Evolutionary conservation across 228 moss, liverwort and hornwort genomes (phyloP).

Genomic region (Sphagnum fallax): DNA sequence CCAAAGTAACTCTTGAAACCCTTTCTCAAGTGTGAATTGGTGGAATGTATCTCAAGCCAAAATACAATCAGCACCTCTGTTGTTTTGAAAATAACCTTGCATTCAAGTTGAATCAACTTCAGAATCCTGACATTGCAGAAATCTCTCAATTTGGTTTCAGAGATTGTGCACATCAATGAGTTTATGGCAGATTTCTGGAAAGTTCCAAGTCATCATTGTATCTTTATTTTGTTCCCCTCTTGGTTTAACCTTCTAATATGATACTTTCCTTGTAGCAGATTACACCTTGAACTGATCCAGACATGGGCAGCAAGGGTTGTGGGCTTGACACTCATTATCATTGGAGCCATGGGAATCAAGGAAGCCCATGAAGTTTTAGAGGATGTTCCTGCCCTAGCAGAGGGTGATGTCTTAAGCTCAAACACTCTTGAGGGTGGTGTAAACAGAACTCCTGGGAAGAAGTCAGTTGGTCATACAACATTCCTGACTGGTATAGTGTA

Average conservation of each 20-base stretch:
- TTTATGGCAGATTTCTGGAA: too few relatives aligned
- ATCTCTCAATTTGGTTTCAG: too few relatives aligned
- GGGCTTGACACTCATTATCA: conserved; percentile 72
- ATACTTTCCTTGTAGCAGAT: conserved; percentile 14
- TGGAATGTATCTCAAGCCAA: too few relatives aligned
- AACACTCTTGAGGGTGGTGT: background rate
- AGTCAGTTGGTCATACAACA: conserved; percentile 63
- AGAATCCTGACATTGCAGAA: too few relatives aligned
- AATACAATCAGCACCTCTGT: too few relatives aligned
- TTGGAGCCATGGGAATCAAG: conserved; percentile 73
- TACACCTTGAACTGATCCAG: conserved; percentile 79
- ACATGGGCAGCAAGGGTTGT: conserved; percentile 93
- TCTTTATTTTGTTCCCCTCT: too few relatives aligned
- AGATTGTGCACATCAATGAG: too few relatives aligned
- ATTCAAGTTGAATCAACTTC: too few relatives aligned
- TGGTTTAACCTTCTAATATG: background rate
- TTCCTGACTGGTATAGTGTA: conserved; percentile 86
- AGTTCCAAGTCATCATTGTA: too few relatives aligned
- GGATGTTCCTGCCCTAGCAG: conserved; percentile 42
- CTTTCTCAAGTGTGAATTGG: too few relatives aligned
- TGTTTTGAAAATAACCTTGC: too few relatives aligned
- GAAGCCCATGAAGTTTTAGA: conserved; percentile 60
- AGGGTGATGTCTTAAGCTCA: conserved; percentile 15
- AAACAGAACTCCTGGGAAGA: conserved; percentile 32
- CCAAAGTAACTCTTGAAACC: too few relatives aligned